Evolutionary conservation across 352 stramenopile genomes (phyloP), one percentile per base, ranked within the genome.

Genomic region (Phytophthora boehmeriae): DNA sequence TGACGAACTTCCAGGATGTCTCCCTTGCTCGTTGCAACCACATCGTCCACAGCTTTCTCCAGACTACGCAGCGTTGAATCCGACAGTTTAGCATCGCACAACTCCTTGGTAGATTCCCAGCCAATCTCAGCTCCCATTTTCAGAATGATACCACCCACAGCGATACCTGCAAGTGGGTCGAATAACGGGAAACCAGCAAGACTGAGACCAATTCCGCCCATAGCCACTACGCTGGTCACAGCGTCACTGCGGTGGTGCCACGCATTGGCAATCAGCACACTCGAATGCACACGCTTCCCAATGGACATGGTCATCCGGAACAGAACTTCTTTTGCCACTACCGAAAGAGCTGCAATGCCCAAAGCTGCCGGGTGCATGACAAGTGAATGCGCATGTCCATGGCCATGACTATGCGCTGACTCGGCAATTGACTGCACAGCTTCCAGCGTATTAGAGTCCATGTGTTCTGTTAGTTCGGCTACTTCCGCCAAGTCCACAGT

Each of bases 181-280:
- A 84, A 92, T 44, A 89, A 64, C 10, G 82, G 82, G 10, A 88
- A 74, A 0, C 82, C 82, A 0, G 71, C 71, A 14, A 92, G 65
- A 63, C 80, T 89, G 28, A 92, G 54, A 0, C 80, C 75, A 36
- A 92, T 89, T 22, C 82, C 82, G 2, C 66, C 63, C 71, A 88
- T 79, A 1, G 88, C 88, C 5, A 95, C 80, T 8, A 95, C 68
- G 32, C 86, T 96, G 10, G 89, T 92, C 27, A 93, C 65, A 1
- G 89, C 86, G 54, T 96, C 89, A 30, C 84, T 94, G 25, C 89
- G 87, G 53, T 96, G 89, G 57, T 99, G 96, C 95, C 95, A 98
- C 16, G 96, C 96, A 75, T 99, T 99, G 8, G 96, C 95, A 67
- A 98, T 93, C 8, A 99, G 76, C 16, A 98, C 84, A 36, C 71